Conservation (phyloP, 257 asterid genomes). For the Paulownia fortunei region DNA sequence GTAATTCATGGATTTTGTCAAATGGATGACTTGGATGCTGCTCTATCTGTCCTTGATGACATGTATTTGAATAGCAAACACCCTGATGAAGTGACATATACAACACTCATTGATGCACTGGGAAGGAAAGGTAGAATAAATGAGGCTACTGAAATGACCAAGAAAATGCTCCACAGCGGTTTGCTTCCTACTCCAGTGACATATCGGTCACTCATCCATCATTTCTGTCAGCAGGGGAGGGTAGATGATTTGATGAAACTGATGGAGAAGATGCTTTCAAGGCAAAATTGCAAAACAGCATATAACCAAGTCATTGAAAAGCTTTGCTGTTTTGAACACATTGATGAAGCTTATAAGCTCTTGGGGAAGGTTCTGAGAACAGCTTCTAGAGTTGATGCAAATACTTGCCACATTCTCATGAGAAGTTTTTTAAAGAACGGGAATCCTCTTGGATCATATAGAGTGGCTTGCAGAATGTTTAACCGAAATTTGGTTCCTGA, state of each 20-base stretch:
- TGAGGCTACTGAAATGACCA: conserved; percentile 70
- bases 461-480: conserved; percentile 93
- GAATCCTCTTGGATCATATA: conserved; percentile 72
- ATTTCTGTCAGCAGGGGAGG: conserved; percentile 67
- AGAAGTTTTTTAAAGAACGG: conserved; percentile 67
- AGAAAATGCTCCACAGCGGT: conserved; percentile 83
- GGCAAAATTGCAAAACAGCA: conserved; percentile 62
- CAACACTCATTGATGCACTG: conserved; percentile 64
- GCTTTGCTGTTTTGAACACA: conserved; percentile 67
- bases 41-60: conserved; percentile 92
- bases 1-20: conserved; percentile 89
- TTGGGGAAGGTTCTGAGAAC: conserved; percentile 75
- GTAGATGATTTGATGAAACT: conserved; percentile 66
- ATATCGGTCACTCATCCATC: conserved; percentile 75
- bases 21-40: conserved; percentile 73
- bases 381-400: conserved; percentile 71
- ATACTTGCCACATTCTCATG: conserved; percentile 74
- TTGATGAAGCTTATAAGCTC: conserved; percentile 77
- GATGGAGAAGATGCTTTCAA: conserved; percentile 71
- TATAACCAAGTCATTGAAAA: conserved; percentile 86
- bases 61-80: conserved; percentile 87
- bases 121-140: conserved; percentile 72
- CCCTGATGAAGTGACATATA: conserved; percentile 86
- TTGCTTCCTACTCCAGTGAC: conserved; percentile 86
- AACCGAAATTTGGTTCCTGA: conserved; percentile 84